Evolutionary conservation across 2,329 filamentous ascomycete species (phyloP).

Genomic region (Colletotrichum nymphaeae): DNA sequence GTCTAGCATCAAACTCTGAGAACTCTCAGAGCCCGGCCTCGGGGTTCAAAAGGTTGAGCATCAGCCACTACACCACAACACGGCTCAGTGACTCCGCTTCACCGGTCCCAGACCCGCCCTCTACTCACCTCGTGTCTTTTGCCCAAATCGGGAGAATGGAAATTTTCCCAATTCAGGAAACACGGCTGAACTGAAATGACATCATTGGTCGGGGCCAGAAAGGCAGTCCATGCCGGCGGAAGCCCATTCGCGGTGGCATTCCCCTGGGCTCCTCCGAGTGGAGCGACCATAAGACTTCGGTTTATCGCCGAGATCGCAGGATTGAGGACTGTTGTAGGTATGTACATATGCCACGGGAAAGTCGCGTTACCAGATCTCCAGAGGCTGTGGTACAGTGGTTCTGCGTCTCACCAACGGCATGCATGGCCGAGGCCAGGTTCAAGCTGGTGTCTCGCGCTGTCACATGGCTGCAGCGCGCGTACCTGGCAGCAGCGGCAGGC

Average conservation of each 20-base stretch:
- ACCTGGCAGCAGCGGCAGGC: background rate
- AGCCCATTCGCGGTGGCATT: conserved; percentile 4
- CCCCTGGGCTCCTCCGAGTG: conserved; percentile 8
- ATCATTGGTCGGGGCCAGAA: conserved; percentile 13
- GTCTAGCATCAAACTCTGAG: background rate
- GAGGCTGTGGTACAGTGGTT: background rate
- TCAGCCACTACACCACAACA: background rate
- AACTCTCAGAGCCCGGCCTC: background rate
- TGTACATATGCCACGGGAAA: background rate
- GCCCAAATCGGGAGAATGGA: conserved; percentile 1
- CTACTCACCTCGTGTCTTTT: conserved; percentile 22
- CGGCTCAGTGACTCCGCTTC: background rate
- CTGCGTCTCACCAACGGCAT: background rate
- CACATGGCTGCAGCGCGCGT: conserved; percentile 14
- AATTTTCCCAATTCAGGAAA: conserved; percentile 5
- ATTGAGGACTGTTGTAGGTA: background rate
- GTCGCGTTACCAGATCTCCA: background rate
- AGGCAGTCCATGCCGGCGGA: conserved; percentile 18
- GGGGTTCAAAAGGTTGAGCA: background rate
- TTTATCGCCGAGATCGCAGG: conserved; percentile 20
- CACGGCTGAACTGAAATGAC: conserved; percentile 11
- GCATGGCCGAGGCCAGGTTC: background rate
- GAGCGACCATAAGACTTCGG: background rate
- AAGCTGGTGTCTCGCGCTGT: conserved; percentile 8
- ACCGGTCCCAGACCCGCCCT: background rate